Conservation (phyloP, 2,329 filamentous ascomycete genomes). For the Talaromyces sp. region DNA sequence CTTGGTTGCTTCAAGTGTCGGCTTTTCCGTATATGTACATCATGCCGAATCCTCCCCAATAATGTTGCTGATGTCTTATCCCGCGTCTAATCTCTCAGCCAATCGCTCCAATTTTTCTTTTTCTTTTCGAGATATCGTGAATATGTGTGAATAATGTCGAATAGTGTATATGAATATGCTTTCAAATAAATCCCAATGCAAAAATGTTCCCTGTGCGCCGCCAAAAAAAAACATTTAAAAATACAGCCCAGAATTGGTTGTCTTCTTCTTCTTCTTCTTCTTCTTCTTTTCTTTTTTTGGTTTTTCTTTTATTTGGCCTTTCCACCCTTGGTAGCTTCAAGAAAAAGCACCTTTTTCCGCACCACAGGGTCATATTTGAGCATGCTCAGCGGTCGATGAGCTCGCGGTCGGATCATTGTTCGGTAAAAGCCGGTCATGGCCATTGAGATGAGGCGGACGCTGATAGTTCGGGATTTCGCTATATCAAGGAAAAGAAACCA, state of each 20-base stretch:
- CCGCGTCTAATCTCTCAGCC: neutral
- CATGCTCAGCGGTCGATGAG: conserved; percentile 84
- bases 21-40: neutral
- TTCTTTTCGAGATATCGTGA: neutral
- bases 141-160: neutral
- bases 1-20: too few relatives aligned
- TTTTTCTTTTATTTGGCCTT: conserved; percentile 39
- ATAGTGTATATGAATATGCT: neutral
- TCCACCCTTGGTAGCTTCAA: conserved; percentile 81
- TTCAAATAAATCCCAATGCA: neutral
- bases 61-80: neutral
- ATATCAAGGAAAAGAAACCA: conserved; percentile 3
- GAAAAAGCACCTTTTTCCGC: conserved; percentile 89
- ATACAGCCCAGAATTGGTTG: neutral
- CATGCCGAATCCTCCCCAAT: neutral
- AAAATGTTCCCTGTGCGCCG: neutral
- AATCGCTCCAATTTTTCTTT: neutral
- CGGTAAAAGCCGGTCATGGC: conserved; percentile 98
- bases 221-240: neutral
- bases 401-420: conserved; percentile 77
- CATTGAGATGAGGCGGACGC: conserved; percentile 95
- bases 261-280: neutral
- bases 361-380: conserved; percentile 98
- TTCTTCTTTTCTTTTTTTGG: neutral
- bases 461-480: conserved; percentile 89